phyloP scores from a whole-genome alignment of 139 green algal genomes.

The Pseudopediastrum boryanum region DNA sequence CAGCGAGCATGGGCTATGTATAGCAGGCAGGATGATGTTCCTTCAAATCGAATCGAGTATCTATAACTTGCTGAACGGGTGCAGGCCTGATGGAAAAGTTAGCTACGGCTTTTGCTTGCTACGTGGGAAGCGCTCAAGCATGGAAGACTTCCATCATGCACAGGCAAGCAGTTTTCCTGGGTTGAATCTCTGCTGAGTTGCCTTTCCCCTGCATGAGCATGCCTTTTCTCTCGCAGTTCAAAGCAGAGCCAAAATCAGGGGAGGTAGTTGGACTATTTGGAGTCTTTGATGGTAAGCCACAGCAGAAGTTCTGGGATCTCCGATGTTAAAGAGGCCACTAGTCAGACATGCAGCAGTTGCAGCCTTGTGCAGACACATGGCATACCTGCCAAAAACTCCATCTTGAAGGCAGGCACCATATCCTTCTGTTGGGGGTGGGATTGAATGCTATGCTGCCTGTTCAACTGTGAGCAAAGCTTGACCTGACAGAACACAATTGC shows the following conservation, averaged over 20 bases:
- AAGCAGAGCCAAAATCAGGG: conserved; percentile 46
- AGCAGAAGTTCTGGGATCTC: neutral
- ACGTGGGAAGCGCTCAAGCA: conserved; percentile 73
- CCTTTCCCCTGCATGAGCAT: neutral
- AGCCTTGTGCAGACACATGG: no score
- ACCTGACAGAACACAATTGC: no score
- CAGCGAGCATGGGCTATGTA: no score
- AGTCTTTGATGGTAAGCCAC: conserved; percentile 89
- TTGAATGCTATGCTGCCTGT: no score
- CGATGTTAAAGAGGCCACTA: neutral
- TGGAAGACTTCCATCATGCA: conserved; percentile 85
- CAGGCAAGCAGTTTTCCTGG: conserved; percentile 32
- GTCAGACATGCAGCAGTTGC: no score
- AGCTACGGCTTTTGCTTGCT: conserved; percentile 75
- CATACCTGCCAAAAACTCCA: no score
- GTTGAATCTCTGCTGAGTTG: neutral
- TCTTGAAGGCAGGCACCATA: no score
- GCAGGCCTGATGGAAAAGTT: conserved; percentile 75
- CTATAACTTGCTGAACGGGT: no score
- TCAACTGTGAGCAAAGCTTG: no score
- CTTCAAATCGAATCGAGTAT: no score
- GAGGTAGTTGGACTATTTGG: conserved; percentile 85
- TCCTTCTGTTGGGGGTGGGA: no score
- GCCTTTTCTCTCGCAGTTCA: conserved; percentile 55
- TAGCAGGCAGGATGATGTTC: no score